phyloP scores from a whole-genome alignment of 2,329 filamentous ascomycete species.

The Claviceps sp. region DNA sequence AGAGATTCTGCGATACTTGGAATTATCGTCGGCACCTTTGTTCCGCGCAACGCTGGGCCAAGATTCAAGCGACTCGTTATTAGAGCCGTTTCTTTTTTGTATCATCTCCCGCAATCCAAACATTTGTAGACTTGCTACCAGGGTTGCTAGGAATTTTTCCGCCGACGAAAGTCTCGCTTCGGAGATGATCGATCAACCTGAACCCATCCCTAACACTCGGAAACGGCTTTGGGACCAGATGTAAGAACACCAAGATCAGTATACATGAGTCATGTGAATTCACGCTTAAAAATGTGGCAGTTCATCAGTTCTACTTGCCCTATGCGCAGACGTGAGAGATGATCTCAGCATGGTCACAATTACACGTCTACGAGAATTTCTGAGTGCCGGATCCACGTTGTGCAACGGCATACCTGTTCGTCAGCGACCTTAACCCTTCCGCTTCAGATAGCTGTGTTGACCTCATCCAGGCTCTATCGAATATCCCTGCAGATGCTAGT shows the following conservation, averaged over 20 bases:
- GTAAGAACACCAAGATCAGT: slow-evolving; percentile 20
- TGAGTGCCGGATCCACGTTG: slow-evolving; percentile 40
- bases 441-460: slow-evolving; percentile 6
- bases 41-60: slow-evolving; percentile 17
- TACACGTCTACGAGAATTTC: slow-evolving; percentile 38
- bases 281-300: slow-evolving; percentile 8
- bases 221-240: slow-evolving; percentile 39
- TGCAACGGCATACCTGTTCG: slow-evolving; percentile 36
- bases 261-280: background rate
- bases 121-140: slow-evolving; percentile 33
- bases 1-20: slow-evolving; percentile 37
- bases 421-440: background rate
- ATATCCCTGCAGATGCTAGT: slow-evolving; percentile 36
- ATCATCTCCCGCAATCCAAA: slow-evolving; percentile 37
- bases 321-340: slow-evolving; percentile 35
- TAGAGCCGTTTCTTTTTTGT: slow-evolving; percentile 40
- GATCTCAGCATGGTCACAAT: slow-evolving; percentile 31
- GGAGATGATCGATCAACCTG: slow-evolving; percentile 12
- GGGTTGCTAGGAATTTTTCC: slow-evolving; percentile 36
- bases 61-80: slow-evolving; percentile 18
- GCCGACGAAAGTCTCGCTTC: slow-evolving; percentile 16
- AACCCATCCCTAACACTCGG: slow-evolving; percentile 16
- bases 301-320: slow-evolving; percentile 26
- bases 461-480: slow-evolving; percentile 35
- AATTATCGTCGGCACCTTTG: slow-evolving; percentile 30